Evolutionary conservation across 2,329 filamentous ascomycete genomes (phyloP), one percentile per base, ranked within the genome.

Genomic region (Trichophyton mentagrophytes): DNA sequence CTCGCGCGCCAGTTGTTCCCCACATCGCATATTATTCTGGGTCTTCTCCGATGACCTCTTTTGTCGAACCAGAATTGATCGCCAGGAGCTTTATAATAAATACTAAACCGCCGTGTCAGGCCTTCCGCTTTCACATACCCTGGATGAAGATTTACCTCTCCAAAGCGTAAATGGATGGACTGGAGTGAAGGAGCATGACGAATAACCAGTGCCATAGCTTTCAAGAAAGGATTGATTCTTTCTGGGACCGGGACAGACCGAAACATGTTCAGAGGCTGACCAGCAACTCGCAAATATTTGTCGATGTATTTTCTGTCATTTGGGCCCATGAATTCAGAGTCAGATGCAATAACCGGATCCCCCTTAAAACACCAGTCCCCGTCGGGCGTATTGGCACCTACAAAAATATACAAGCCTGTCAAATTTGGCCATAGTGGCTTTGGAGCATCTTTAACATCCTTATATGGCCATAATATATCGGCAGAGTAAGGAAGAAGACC

Each of bases 191-290:
- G 53, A n/a, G 53, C 60, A 38, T 38, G n/a, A 30, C 60, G 60
- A 15, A 57, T 30, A n/a, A 55, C 60, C 8, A 11, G 22, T 30
- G 60, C 60, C 53, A 61, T 58, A 22, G 60, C 60, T 7, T 58
- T 61, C 27, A 61, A 53, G 7, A 61, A 27, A 15, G 60, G 60
- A 20, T 58, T 30, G 20, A 61, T 58, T 27, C 17, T 61, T 22
- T 15, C 60, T 30, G 60, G 53, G 15, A 47, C 40, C 5, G 53
- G 60, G 15, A 61, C 25, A 36, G 17, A 47, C 25, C 60, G 60
- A 27, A 58, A 61, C 5, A n/a, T 22, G 22, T 58, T 61, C 3
- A 9, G 3, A 27, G 27, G 30, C 7, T 56, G 22, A 6, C 11
- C 44, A 7, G 20, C 8, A 11, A 9, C n/a, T 6, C n/a, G 44